These are phyloP conservation scores for Populus davidiana DNA, from an alignment of 345 rosid species.

Conservation along the genomic window DNA sequence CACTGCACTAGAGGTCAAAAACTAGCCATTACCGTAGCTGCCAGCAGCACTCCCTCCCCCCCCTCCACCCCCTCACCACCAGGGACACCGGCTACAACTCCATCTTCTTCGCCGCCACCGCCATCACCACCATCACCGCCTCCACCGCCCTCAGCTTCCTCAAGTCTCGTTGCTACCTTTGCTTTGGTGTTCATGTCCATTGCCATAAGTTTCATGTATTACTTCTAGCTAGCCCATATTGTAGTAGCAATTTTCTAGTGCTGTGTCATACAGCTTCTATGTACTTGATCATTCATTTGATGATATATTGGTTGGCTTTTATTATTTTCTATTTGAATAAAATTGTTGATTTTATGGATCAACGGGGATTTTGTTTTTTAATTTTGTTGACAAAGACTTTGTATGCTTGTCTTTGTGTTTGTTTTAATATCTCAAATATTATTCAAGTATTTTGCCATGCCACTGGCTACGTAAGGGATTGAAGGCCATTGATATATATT, in stretches of 20 bases:
- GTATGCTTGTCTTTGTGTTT: too few relatives aligned
- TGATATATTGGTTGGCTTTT: neutral
- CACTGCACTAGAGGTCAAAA: conserved; percentile 20
- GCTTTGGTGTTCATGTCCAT: neutral
- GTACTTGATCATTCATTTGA: neutral
- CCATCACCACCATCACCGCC: neutral
- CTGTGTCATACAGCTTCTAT: neutral
- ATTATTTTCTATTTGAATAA: neutral
- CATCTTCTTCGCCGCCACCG: neutral
- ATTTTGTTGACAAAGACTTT: too few relatives aligned
- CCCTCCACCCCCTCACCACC: conserved; percentile 5
- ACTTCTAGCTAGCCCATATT: neutral
- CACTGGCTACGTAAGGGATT: too few relatives aligned
- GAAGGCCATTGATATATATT: too few relatives aligned
- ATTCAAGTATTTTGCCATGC: neutral
- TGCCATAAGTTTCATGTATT: neutral
- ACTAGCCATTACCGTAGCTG: conserved; percentile 6
- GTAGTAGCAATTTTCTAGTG: neutral
- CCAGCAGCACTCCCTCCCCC: neutral
- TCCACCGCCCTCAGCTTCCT: neutral
- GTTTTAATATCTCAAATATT: neutral
- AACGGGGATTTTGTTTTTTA: too few relatives aligned
- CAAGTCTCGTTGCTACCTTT: neutral
- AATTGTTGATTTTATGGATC: too few relatives aligned
- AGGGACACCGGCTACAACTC: neutral